These are phyloP conservation scores for Ilyonectria destructans DNA, from an alignment of 2,329 filamentous ascomycete species.

Conservation along the genomic window DNA sequence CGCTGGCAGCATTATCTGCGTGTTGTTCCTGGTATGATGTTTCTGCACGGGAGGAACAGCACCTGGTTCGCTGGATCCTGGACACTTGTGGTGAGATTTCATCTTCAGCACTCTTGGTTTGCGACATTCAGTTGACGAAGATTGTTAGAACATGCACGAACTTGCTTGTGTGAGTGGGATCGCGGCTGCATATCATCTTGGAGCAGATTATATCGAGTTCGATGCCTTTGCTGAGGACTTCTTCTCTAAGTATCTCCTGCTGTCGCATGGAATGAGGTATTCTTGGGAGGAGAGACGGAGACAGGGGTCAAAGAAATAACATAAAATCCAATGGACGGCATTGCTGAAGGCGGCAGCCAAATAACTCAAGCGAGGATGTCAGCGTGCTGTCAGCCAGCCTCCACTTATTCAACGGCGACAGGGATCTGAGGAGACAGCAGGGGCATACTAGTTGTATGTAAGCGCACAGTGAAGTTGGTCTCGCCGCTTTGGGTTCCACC, in stretches of 20 bases:
- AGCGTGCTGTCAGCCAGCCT: no score
- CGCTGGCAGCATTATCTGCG: slow-evolving; percentile 75
- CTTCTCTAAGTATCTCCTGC: slow-evolving; percentile 63
- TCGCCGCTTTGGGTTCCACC: no score
- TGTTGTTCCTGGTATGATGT: slow-evolving; percentile 81
- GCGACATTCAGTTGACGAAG: neutral
- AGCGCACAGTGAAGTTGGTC: no score
- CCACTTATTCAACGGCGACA: no score
- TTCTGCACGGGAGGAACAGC: slow-evolving; percentile 76
- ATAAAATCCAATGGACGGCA: neutral
- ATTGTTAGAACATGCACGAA: slow-evolving; percentile 75
- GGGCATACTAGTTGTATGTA: no score
- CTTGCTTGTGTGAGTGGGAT: slow-evolving; percentile 81
- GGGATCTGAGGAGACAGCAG: no score
- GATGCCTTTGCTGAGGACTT: slow-evolving; percentile 68
- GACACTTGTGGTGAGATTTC: slow-evolving; percentile 74
- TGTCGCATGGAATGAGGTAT: slow-evolving; percentile 63
- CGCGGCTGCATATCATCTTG: slow-evolving; percentile 78
- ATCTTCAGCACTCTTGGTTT: neutral
- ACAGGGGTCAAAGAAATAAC: slow-evolving; percentile 22
- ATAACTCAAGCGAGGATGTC: no score
- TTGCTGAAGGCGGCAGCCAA: no score
- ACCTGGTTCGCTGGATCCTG: slow-evolving; percentile 78
- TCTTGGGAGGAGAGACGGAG: slow-evolving; percentile 54
- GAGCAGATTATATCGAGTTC: slow-evolving; percentile 75